Evolutionary conservation across 106 monocot genomes (phyloP).

Genomic region (Amphibolis antarctica): DNA sequence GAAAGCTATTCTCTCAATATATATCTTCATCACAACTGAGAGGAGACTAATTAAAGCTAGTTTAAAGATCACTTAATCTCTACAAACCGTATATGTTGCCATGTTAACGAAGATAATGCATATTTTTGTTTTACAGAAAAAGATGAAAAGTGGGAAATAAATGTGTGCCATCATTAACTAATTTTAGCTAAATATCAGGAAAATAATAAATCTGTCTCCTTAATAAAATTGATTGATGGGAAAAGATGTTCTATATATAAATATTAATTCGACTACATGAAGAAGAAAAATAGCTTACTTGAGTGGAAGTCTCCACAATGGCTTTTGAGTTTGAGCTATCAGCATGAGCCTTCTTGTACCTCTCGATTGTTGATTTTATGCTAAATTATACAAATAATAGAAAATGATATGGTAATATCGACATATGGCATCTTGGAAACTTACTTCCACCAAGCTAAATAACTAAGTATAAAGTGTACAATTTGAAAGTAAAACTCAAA

Average conservation of each 20-base stretch:
- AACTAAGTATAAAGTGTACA: no score
- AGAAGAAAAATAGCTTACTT: constrained; percentile 25
- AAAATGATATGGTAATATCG: background rate
- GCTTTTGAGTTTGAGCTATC: constrained; percentile 36
- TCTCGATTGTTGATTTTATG: constrained; percentile 81
- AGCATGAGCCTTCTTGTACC: constrained; percentile 73
- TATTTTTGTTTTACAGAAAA: no score
- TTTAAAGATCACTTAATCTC: no score
- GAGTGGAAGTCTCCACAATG: constrained; percentile 49
- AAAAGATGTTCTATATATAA: background rate
- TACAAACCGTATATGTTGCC: no score
- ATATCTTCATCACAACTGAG: no score
- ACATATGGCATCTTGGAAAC: background rate
- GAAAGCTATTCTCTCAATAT: no score
- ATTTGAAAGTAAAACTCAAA: background rate
- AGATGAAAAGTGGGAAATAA: background rate
- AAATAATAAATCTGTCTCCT: no score
- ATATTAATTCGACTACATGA: background rate
- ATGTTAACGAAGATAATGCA: no score
- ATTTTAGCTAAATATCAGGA: no score
- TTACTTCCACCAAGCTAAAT: background rate
- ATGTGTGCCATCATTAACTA: background rate
- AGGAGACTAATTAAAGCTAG: no score
- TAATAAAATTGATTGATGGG: background rate
- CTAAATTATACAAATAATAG: constrained; percentile 15